Base-by-base conservation (phyloP, 2,329 filamentous ascomycete genomes). In the Dothistroma septosporum region DNA sequence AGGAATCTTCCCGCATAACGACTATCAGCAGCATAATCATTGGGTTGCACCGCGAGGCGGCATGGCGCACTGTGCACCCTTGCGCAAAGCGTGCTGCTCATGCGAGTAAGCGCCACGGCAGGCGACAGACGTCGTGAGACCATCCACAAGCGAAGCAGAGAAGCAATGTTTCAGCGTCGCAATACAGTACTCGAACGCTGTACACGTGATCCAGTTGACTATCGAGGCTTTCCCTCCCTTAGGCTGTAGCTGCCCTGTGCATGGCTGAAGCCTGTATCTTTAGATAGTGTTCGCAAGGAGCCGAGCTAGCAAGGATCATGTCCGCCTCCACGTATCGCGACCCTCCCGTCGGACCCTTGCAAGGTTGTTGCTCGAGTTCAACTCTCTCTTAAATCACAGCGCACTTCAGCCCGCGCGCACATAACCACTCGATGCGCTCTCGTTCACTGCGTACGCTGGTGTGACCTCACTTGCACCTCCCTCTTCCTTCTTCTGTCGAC, bases 41-140 rank as follows among this genome's bases (percentile, higher is more conserved):
- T 19, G 46, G 55, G 55, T 57, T 57, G 11, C 55, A 57, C 55
- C 21, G 5, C 7, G 24, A 4, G 28, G 14, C 44, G 41, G 55
- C 55, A 57, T 48, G 44, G 28, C 28, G 11, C 31, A 44, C 22
- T 48, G 54, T 56, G 50, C 31, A 53, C 31, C 50, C 31, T 53
- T 35, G 50, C 50, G n/a, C 50, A 53, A 53, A 53, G 50, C 50
- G 31, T 53, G 50, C 50, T 53, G 50, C 50, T 35, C 50, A 53
- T 53, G 50, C 50, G 31, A 32, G n/a, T 31, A 32, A 53, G 50
- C 50, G 50, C 50, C 50, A 50, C 47, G 47, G 47, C 22, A 24
- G 6, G n/a, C 50, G 50, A 31, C 31, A 53, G 28, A 53, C 14
- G 24, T 53, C 50, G 31, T 35, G 50, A 12, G 31, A 53, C 50